Conservation (phyloP, 1,139 yeast species). For the Saccharomyces hybrid region DNA sequence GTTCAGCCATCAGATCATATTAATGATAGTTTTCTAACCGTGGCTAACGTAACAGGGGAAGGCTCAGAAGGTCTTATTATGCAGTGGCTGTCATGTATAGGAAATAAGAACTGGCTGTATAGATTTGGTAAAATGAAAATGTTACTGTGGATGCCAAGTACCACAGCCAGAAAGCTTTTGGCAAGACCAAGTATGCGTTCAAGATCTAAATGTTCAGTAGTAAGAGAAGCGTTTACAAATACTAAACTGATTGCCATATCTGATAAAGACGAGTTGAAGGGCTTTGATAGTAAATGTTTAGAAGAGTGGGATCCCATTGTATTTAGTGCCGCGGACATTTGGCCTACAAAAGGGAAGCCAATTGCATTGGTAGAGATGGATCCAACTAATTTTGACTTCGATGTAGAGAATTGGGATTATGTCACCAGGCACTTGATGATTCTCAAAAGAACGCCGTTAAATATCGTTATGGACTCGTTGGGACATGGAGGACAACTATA, state of each 20-base stretch:
- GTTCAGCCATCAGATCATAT: slow-evolving; percentile 39
- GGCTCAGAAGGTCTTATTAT: slow-evolving; percentile 63
- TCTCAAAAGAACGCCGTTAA: slow-evolving; percentile 42
- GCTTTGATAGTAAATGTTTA: slow-evolving; percentile 17
- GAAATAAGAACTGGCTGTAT: slow-evolving; percentile 67
- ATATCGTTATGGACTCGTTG: slow-evolving; percentile 44
- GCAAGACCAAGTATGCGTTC: slow-evolving; percentile 41
- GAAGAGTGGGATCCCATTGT: slow-evolving; percentile 24
- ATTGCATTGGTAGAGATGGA: slow-evolving; percentile 48
- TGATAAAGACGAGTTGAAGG: slow-evolving; percentile 18
- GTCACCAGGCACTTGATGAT: slow-evolving; percentile 60
- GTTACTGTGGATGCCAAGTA: slow-evolving; percentile 54
- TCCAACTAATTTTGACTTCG: slow-evolving; percentile 41
- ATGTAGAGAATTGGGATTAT: slow-evolving; percentile 56
- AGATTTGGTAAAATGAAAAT: slow-evolving; percentile 65
- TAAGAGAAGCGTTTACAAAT: slow-evolving; percentile 53
- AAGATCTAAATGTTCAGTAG: slow-evolving; percentile 53
- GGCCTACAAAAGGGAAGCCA: slow-evolving; percentile 10
- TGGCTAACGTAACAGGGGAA: slow-evolving; percentile 53
- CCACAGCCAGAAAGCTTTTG: slow-evolving; percentile 54
- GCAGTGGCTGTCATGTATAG: slow-evolving; percentile 69
- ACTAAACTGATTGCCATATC: slow-evolving; percentile 45
- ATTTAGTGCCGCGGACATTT: slow-evolving; percentile 14
- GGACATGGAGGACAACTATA: slow-evolving; percentile 84
- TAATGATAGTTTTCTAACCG: slow-evolving; percentile 54